These are phyloP conservation scores for Fomitopsis pulvina DNA, from an alignment of 768 basidiomycete genomes.

Conservation along the genomic window DNA sequence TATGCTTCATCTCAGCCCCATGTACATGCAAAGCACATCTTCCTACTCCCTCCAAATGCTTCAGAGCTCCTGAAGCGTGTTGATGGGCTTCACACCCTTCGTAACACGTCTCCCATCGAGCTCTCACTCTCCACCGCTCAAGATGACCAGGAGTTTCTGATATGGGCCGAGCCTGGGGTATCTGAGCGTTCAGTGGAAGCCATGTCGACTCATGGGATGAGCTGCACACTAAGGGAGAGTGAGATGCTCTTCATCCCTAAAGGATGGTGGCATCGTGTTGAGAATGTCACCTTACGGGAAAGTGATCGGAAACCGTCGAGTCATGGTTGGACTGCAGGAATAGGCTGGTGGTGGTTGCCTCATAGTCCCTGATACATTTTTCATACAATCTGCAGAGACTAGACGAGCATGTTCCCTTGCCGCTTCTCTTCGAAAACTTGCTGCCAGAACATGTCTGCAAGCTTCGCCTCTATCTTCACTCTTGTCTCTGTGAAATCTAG, in stretches of 20 bases:
- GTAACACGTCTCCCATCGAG: conserved; percentile 14
- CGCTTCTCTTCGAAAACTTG: neutral
- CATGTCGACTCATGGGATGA: conserved; percentile 8
- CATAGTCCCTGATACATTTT: no score
- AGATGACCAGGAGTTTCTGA: neutral
- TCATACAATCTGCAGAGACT: conserved; percentile 22
- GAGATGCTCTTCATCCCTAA: conserved; percentile 21
- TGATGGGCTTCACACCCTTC: conserved; percentile 2
- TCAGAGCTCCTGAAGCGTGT: conserved; percentile 6
- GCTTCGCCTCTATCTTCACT: conserved; percentile 15
- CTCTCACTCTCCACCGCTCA: conserved; percentile 1
- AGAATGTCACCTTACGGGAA: conserved; percentile 14
- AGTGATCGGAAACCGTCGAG: neutral
- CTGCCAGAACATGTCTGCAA: conserved; percentile 10
- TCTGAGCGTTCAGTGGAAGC: conserved; percentile 5
- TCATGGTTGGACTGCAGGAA: conserved; percentile 18
- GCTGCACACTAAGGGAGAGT: conserved; percentile 17
- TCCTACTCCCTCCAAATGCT: conserved; percentile 15
- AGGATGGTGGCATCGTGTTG: conserved; percentile 23
- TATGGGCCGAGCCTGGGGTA: conserved; percentile 2
- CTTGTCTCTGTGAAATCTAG: conserved; percentile 13
- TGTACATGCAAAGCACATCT: conserved; percentile 17
- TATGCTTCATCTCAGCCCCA: conserved; percentile 13
- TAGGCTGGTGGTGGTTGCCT: conserved; percentile 22
- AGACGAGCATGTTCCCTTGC: conserved; percentile 18